Evolutionary conservation across 1,284 basidiomycete genomes (phyloP).

Genomic region (Boletellus deceptivus): DNA sequence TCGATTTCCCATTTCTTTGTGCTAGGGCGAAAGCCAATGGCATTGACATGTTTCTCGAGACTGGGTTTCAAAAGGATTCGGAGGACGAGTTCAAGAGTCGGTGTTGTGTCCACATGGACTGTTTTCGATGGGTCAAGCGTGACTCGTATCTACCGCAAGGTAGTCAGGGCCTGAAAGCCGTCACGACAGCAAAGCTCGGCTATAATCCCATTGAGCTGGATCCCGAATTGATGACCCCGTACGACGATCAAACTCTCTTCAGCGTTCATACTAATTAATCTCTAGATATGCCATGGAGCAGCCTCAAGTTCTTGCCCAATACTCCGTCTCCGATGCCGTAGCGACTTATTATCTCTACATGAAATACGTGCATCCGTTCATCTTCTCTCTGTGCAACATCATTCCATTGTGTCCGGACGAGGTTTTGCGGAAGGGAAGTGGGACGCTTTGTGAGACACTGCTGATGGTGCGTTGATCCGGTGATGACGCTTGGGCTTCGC

Average conservation of each 20-base stretch:
- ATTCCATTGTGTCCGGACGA: conserved; percentile 98
- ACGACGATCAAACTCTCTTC: conserved; percentile 31
- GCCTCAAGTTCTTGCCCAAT: conserved; percentile 92
- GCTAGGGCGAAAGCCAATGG: conserved; percentile 86
- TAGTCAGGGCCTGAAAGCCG: conserved; percentile 97
- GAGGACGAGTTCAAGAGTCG: conserved; percentile 97
- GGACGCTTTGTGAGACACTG: conserved; percentile 96
- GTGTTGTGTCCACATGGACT: conserved; percentile 97
- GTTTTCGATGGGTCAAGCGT: conserved; percentile 99
- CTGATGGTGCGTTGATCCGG: conserved; percentile 75
- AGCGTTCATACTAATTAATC: neutral
- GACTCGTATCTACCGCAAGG: conserved; percentile 99
- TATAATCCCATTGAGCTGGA: conserved; percentile 98
- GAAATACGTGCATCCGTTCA: conserved; percentile 99
- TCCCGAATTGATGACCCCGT: conserved; percentile 99
- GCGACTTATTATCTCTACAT: conserved; percentile 99
- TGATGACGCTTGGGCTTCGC: neutral
- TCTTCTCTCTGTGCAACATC: conserved; percentile 99
- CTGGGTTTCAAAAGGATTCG: conserved; percentile 86
- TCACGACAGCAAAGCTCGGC: conserved; percentile 94
- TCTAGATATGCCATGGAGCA: conserved; percentile 93
- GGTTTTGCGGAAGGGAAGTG: conserved; percentile 93
- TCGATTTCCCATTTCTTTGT: conserved; percentile 99
- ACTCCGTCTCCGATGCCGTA: conserved; percentile 99
- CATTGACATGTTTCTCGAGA: conserved; percentile 96